These are phyloP conservation scores for Coprinellus aureogranulatus DNA, from an alignment of 768 basidiomycete species.

Conservation along the genomic window DNA sequence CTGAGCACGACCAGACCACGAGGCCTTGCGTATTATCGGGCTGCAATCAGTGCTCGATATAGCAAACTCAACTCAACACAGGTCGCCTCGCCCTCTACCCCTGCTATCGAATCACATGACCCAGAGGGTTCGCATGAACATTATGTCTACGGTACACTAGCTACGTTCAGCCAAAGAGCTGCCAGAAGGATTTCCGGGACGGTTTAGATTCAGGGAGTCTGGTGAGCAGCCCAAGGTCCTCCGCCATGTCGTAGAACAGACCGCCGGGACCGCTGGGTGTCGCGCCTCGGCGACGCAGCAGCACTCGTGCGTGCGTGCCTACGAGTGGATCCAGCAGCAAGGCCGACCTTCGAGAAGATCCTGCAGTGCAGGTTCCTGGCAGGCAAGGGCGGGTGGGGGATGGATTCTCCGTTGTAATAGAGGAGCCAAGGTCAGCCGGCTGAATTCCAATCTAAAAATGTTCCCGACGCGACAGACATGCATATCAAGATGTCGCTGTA, in stretches of 20 bases:
- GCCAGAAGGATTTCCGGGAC: slow-evolving; percentile 30
- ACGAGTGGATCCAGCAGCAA: slow-evolving; percentile 68
- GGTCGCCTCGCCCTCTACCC: too few relatives aligned
- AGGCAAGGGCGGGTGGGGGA: slow-evolving; percentile 74
- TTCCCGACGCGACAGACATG: slow-evolving; percentile 3
- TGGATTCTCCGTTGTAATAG: slow-evolving; percentile 21
- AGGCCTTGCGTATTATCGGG: slow-evolving; percentile 36
- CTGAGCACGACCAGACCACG: slow-evolving; percentile 54
- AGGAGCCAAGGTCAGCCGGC: background rate
- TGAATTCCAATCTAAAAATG: background rate
- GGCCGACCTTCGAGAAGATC: slow-evolving; percentile 86
- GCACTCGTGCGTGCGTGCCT: slow-evolving; percentile 83
- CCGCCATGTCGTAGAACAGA: slow-evolving; percentile 43
- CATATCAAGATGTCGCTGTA: slow-evolving; percentile 6
- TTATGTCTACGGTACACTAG: background rate
- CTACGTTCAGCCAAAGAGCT: slow-evolving; percentile 26
- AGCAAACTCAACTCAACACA: background rate
- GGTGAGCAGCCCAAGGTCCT: slow-evolving; percentile 38
- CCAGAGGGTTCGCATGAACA: too few relatives aligned
- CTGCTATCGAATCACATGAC: too few relatives aligned
- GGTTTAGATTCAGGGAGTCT: slow-evolving; percentile 27
- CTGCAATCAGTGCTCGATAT: slow-evolving; percentile 4
- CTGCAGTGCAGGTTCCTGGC: slow-evolving; percentile 77
- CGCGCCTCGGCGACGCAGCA: slow-evolving; percentile 84
- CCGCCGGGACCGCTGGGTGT: slow-evolving; percentile 25